Evolutionary conservation across 2,329 filamentous ascomycete genomes (phyloP), one percentile per base, ranked within the genome.

Genomic region (Colletotrichum sp.): DNA sequence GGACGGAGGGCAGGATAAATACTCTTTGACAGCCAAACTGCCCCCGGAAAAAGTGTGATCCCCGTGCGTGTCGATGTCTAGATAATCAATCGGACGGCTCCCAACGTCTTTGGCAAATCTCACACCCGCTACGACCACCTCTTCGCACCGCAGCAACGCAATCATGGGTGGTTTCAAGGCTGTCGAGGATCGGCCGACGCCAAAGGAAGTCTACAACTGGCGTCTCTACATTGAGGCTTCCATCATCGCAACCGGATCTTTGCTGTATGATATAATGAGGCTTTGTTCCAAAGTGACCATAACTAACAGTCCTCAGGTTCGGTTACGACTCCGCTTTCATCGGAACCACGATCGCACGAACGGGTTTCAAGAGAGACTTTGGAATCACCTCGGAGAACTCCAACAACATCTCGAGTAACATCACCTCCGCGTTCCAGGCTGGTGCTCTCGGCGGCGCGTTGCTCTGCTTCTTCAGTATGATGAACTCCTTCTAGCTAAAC

Each of bases 171-270:
- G 84, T 34, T 82, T 88, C 78, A 85, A 86, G 66, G 88, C 88
- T 49, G 87, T 88, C 49, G 89, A 91, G 80, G 89, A 91, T 80
- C 85, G 89, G 78, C 89, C 89, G 27, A 91, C 89, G 77, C 90
- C 89, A n/a, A 85, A 86, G 76, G 88, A 90, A 81, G 89, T 91
- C 78, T 90, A 90, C 82, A 90, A 90, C 78, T 88, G 86, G 86
- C 84, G 86, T 3, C 81, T 90, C 27, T 90, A 90, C 77, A 83
- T 82, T 8, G 85, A 88, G 66, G 85, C 87, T 0, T 79, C 86
- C 25, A 83, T 90, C 49, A 89, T 90, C 62, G 86, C 88, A 7
- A 87, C 87, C 22, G 88, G 89, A 19, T 87, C 86, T 2, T 70
- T 88, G 19, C 83, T 88, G 82, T 85, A 79, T 73, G 83, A 73